Evolutionary conservation across 2,329 filamentous ascomycete genomes (phyloP).

Genomic region (Aspergillus quadricinctus): DNA sequence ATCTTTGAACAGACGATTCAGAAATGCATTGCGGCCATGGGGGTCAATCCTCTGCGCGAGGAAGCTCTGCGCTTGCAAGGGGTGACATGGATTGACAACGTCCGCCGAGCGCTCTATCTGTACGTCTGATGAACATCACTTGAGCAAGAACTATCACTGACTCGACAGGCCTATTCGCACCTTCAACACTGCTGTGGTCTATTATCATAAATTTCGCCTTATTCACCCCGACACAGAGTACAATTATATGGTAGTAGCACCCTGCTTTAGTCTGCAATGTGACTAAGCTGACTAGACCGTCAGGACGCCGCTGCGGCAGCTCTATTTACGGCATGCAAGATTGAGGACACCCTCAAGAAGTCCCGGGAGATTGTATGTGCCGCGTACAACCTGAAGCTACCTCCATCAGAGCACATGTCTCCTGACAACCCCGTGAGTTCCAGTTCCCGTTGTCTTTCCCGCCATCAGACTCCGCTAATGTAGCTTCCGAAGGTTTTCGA

Average conservation of each 20-base stretch:
- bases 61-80: conserved; percentile 78
- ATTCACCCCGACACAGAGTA: conserved; percentile 82
- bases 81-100: conserved; percentile 81
- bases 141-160: conserved; percentile 4
- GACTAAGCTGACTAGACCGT: conserved; percentile 4
- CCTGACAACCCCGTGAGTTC: conserved; percentile 72
- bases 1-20: conserved; percentile 77
- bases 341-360: conserved; percentile 97
- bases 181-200: conserved; percentile 84
- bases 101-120: conserved; percentile 74
- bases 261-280: background rate
- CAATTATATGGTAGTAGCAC: conserved; percentile 55
- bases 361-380: conserved; percentile 88
- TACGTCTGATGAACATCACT: conserved; percentile 43
- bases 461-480: background rate
- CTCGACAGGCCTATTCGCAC: conserved; percentile 72
- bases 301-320: conserved; percentile 83
- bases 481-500: conserved; percentile 65
- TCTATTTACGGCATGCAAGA: conserved; percentile 91
- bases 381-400: conserved; percentile 76
- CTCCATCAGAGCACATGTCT: conserved; percentile 62
- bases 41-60: conserved; percentile 72
- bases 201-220: conserved; percentile 91
- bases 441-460: conserved; percentile 15
- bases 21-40: conserved; percentile 63